Percentiles rank a stretch among this genome's conserved stretches.
Conservation (phyloP, 1,284 basidiomycete species). For the Boletus smithii region DNA sequence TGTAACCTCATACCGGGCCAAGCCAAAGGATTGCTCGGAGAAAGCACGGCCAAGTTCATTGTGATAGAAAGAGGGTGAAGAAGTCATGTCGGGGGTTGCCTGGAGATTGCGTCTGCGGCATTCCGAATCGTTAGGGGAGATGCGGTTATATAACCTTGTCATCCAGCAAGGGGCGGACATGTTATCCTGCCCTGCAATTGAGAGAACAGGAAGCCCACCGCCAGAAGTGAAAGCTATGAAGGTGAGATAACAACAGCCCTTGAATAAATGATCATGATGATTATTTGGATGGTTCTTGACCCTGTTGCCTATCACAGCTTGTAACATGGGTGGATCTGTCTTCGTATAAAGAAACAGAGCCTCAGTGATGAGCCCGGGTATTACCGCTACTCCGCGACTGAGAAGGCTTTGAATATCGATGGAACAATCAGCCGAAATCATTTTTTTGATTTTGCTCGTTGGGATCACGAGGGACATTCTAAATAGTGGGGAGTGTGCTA, state of each 20-base stretch:
- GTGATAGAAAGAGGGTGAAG: slow-evolving; percentile 41
- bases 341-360: slow-evolving; percentile 12
- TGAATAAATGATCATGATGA: slow-evolving; percentile 22
- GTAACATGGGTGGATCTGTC: slow-evolving; percentile 13
- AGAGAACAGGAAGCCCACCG: slow-evolving; percentile 10
- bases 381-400: slow-evolving; percentile 21
- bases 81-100: slow-evolving; percentile 19
- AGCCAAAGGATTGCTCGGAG: slow-evolving; percentile 57
- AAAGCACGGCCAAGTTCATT: slow-evolving; percentile 54
- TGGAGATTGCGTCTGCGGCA: slow-evolving; percentile 15
- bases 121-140: slow-evolving; percentile 12
- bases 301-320: slow-evolving; percentile 29
- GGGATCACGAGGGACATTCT: slow-evolving; percentile 18
- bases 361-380: slow-evolving; percentile 16
- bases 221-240: slow-evolving; percentile 13
- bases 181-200: slow-evolving; percentile 10
- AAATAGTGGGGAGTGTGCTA: slow-evolving; percentile 6
- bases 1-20: slow-evolving; percentile 45
- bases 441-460: slow-evolving; percentile 14
- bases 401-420: slow-evolving; percentile 3
- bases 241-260: slow-evolving; percentile 17
- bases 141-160: slow-evolving; percentile 32
- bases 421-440: slow-evolving; percentile 16
- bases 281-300: slow-evolving; percentile 22
- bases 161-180: slow-evolving; percentile 31